phyloP scores from a whole-genome alignment of 2,329 filamentous ascomycete species.

The Aspergillus piperis region DNA sequence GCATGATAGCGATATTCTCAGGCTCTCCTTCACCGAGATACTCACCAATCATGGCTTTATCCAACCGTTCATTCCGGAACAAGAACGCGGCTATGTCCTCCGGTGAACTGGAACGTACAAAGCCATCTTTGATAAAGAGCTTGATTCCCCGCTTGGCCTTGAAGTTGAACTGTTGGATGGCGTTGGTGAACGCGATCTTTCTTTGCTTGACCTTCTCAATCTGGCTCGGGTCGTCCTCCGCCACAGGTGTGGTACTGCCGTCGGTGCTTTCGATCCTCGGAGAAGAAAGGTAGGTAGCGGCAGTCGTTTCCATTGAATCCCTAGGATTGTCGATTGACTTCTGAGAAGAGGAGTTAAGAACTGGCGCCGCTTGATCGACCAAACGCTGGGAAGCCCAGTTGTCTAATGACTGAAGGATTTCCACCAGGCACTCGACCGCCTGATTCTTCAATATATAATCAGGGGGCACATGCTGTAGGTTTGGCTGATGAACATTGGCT shows the following conservation, averaged over 20 bases:
- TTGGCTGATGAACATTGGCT: constrained; percentile 50
- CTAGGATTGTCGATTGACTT: constrained; percentile 62
- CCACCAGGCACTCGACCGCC: constrained; percentile 83
- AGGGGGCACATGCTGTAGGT: constrained; percentile 68
- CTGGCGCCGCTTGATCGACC: constrained; percentile 56
- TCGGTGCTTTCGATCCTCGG: constrained; percentile 60
- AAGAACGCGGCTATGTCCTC: constrained; percentile 84
- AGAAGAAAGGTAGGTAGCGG: constrained; percentile 55
- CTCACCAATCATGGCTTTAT: constrained; percentile 91
- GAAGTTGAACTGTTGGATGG: constrained; percentile 91
- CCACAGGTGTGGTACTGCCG: constrained; percentile 64
- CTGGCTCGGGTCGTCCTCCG: constrained; percentile 88
- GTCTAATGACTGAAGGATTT: constrained; percentile 83
- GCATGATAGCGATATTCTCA: constrained; percentile 95
- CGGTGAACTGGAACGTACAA: constrained; percentile 77
- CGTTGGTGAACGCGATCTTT: constrained; percentile 89
- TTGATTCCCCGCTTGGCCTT: constrained; percentile 96
- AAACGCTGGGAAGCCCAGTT: constrained; percentile 81
- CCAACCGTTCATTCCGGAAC: constrained; percentile 75
- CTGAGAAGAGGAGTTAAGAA: constrained; percentile 47
- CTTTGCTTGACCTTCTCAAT: constrained; percentile 92
- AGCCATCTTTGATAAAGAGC: constrained; percentile 76
- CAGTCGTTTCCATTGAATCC: constrained; percentile 72
- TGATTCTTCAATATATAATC: constrained; percentile 92
- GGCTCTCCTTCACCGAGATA: constrained; percentile 92